Evolutionary conservation across 2,329 filamentous ascomycete species (phyloP).

Genomic region (Cadophora gregata): DNA sequence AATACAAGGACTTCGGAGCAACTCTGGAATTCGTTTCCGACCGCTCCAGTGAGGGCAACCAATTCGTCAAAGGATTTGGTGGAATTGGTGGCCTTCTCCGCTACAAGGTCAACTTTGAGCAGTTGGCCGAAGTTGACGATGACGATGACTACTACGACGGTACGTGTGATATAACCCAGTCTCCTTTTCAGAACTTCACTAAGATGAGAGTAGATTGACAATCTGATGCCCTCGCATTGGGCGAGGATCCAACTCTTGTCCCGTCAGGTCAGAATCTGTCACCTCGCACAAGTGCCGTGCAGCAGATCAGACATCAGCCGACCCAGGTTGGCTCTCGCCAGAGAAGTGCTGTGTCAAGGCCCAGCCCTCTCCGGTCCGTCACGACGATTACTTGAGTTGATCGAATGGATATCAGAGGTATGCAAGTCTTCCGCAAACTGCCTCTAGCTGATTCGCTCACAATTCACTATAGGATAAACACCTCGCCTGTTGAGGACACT

Average conservation of each 20-base stretch:
- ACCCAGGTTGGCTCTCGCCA: constrained; percentile 44
- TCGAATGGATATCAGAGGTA: constrained; percentile 37
- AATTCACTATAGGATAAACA: constrained; percentile 21
- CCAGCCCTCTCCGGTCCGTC: constrained; percentile 72
- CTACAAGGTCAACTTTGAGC: constrained; percentile 99
- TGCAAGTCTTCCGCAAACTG: not conserved
- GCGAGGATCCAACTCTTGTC: constrained; percentile 81
- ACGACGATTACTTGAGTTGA: constrained; percentile 56
- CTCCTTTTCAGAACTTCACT: not conserved
- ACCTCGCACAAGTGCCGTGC: constrained; percentile 50
- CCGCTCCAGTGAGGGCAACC: constrained; percentile 96
- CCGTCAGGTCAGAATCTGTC: constrained; percentile 49
- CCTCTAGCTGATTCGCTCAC: not conserved
- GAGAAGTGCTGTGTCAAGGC: constrained; percentile 56
- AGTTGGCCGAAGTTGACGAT: constrained; percentile 89
- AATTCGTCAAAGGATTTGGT: constrained; percentile 99
- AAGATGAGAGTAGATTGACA: constrained; percentile 72
- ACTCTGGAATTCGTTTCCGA: constrained; percentile 97
- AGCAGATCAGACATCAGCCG: constrained; percentile 52
- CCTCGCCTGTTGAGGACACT: constrained; percentile 24
- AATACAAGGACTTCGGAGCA: constrained; percentile 97
- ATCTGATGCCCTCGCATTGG: constrained; percentile 81
- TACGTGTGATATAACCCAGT: constrained; percentile 38
- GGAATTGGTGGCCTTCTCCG: constrained; percentile 96
- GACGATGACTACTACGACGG: constrained; percentile 92